Percentiles rank a stretch among this genome's conserved stretches.
Evolutionary conservation across 2,329 filamentous ascomycete genomes (phyloP).

Genomic region (Helotiales sp.): DNA sequence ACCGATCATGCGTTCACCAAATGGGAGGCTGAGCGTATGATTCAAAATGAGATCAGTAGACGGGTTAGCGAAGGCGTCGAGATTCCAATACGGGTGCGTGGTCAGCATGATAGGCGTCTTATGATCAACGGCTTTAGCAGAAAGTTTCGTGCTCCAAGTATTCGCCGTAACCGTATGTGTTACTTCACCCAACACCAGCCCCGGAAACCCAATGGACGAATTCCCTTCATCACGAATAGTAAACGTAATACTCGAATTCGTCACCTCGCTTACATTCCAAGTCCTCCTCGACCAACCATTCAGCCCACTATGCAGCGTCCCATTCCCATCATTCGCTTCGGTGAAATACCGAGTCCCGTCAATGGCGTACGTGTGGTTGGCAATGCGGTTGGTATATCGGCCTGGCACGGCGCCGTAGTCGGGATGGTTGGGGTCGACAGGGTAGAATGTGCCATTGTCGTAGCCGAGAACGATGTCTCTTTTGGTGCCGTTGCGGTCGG

Average conservation of each 20-base stretch:
- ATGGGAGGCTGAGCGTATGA: slow-evolving; percentile 74
- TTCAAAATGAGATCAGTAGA: slow-evolving; percentile 65
- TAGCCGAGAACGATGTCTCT: slow-evolving; percentile 74
- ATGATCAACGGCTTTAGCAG: slow-evolving; percentile 70
- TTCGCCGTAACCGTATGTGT: slow-evolving; percentile 67
- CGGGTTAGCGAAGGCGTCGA: slow-evolving; percentile 77
- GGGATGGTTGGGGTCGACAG: slow-evolving; percentile 63
- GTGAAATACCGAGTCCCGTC: slow-evolving; percentile 58
- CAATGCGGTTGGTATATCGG: slow-evolving; percentile 79
- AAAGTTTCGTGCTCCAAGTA: slow-evolving; percentile 74
- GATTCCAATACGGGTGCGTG: slow-evolving; percentile 67
- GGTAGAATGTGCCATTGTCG: slow-evolving; percentile 75
- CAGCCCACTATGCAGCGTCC: slow-evolving; percentile 68
- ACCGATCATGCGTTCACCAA: slow-evolving; percentile 69
- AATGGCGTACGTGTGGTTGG: slow-evolving; percentile 72
- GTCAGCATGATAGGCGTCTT: slow-evolving; percentile 83
- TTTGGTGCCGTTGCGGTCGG: slow-evolving; percentile 64
- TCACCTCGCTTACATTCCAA: slow-evolving; percentile 63
- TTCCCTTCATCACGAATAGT: slow-evolving; percentile 63
- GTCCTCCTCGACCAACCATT: slow-evolving; percentile 74
- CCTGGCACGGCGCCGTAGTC: slow-evolving; percentile 75
- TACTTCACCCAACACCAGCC: slow-evolving; percentile 63
- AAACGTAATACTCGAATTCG: slow-evolving; percentile 66
- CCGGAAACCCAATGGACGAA: slow-evolving; percentile 62
- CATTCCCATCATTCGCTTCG: slow-evolving; percentile 57